phyloP scores from a whole-genome alignment of 495 filamentous ascomycete genomes.

The Beverwykella pulmonaria region DNA sequence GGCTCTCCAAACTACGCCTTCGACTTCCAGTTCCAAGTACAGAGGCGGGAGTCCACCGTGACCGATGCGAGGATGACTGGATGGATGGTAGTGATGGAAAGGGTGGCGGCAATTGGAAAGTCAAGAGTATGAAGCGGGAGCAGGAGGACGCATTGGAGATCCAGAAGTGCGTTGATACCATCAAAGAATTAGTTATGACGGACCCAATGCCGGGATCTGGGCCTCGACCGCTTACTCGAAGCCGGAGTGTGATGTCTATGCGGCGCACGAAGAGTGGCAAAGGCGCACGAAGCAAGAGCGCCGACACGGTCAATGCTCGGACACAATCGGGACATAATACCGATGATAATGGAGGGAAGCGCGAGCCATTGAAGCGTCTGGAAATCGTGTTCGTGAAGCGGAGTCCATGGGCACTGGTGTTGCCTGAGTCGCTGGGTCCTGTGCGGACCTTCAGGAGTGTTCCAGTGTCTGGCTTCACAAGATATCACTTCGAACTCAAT shows the following conservation, averaged over 20 bases:
- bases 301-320: not conserved
- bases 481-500: slow-evolving; percentile 30
- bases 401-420: slow-evolving; percentile 21
- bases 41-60: slow-evolving; percentile 19
- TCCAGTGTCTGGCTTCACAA: slow-evolving; percentile 21
- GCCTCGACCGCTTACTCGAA: not conserved
- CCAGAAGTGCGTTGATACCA: slow-evolving; percentile 23
- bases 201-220: not conserved
- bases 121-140: slow-evolving; percentile 33
- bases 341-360: not conserved
- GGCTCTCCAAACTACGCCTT: slow-evolving; percentile 25
- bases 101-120: slow-evolving; percentile 28
- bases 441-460: slow-evolving; percentile 12
- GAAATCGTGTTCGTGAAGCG: slow-evolving; percentile 35
- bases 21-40: slow-evolving; percentile 35
- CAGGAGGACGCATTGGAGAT: slow-evolving; percentile 24
- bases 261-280: not conserved
- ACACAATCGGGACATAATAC: not conserved
- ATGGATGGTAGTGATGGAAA: slow-evolving; percentile 38
- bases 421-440: slow-evolving; percentile 19
- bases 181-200: slow-evolving; percentile 15
- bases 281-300: slow-evolving; percentile 11
- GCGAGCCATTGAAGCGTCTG: slow-evolving; percentile 24
- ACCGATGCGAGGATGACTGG: slow-evolving; percentile 32
- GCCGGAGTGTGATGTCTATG: slow-evolving; percentile 7